These are phyloP conservation scores for Ogataea nakhonphanomensis DNA, from an alignment of 805 yeast species.

Conservation along the genomic window DNA sequence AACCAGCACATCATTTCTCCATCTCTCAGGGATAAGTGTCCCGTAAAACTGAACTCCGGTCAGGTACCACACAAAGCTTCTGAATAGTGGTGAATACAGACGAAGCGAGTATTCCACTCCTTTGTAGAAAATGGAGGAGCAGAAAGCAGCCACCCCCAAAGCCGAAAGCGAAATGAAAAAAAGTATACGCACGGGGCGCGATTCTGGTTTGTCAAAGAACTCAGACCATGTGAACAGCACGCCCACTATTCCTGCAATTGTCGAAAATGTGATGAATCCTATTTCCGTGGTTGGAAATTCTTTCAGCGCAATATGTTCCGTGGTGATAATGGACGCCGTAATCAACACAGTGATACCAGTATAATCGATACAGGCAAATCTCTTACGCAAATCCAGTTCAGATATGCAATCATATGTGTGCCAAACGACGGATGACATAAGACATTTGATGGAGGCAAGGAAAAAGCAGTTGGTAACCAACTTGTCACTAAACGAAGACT, in stretches of 20 bases:
- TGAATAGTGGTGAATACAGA: conserved; percentile 65
- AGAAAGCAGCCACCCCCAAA: conserved; percentile 66
- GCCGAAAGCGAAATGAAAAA: conserved; percentile 78
- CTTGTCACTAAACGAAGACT: conserved; percentile 40
- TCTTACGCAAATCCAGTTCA: conserved; percentile 54
- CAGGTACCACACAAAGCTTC: conserved; percentile 71
- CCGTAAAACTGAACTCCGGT: conserved; percentile 87
- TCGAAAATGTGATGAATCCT: conserved; percentile 57
- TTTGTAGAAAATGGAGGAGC: conserved; percentile 50
- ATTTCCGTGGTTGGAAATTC: conserved; percentile 48
- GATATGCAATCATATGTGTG: conserved; percentile 87
- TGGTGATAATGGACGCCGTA: conserved; percentile 82
- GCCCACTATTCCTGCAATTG: conserved; percentile 67
- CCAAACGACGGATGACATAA: conserved; percentile 80
- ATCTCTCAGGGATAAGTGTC: conserved; percentile 83
- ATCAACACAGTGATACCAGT: conserved; percentile 90
- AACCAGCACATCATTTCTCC: conserved; percentile 65
- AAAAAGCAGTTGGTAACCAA: conserved; percentile 61
- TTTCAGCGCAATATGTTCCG: conserved; percentile 76
- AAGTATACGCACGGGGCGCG: conserved; percentile 71
- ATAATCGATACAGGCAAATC: conserved; percentile 91
- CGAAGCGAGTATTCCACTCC: conserved; percentile 51
- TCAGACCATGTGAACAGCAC: conserved; percentile 89
- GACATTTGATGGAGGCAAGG: conserved; percentile 70
- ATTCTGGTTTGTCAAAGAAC: conserved; percentile 81